These are phyloP conservation scores for Pleurozium schreberi DNA, from an alignment of 225 moss, liverwort and hornwort species.

Conservation along the genomic window DNA sequence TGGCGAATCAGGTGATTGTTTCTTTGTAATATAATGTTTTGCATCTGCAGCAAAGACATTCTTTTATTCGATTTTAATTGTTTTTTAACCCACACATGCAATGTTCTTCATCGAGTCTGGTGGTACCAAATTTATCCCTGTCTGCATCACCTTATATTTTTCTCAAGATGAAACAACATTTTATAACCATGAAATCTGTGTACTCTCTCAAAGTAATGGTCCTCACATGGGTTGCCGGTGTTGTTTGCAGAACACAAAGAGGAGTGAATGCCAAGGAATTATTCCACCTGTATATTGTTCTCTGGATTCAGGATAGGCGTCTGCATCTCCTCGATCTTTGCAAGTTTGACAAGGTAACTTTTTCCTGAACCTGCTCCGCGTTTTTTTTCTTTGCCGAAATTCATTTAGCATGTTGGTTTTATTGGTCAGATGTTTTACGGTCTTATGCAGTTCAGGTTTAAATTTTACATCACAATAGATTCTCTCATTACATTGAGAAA, in stretches of 20 bases:
- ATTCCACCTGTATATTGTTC: conserved; percentile 85
- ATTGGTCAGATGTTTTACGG: not conserved
- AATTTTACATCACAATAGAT: not conserved
- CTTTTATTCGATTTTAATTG: not conserved
- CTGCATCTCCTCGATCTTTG: conserved; percentile 86
- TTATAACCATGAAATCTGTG: not conserved
- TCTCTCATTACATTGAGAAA: not conserved
- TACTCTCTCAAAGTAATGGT: not conserved
- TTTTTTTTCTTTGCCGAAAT: not conserved
- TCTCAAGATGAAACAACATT: not conserved
- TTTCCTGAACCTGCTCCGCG: not conserved
- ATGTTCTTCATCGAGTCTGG: not conserved
- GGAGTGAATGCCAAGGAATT: conserved; percentile 83
- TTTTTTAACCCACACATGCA: not conserved
- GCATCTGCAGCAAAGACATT: not conserved
- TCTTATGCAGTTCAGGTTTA: not conserved
- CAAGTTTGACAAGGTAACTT: conserved; percentile 83
- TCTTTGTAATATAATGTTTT: not conserved
- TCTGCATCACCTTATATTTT: not conserved
- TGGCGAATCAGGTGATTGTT: conserved; percentile 67
- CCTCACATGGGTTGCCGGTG: not conserved
- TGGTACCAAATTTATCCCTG: not conserved
- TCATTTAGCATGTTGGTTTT: not conserved
- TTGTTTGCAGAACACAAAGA: conserved; percentile 48
- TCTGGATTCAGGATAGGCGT: conserved; percentile 97